Base-by-base conservation (phyloP, 495 filamentous ascomycete genomes). In the Poronia punctata region DNA sequence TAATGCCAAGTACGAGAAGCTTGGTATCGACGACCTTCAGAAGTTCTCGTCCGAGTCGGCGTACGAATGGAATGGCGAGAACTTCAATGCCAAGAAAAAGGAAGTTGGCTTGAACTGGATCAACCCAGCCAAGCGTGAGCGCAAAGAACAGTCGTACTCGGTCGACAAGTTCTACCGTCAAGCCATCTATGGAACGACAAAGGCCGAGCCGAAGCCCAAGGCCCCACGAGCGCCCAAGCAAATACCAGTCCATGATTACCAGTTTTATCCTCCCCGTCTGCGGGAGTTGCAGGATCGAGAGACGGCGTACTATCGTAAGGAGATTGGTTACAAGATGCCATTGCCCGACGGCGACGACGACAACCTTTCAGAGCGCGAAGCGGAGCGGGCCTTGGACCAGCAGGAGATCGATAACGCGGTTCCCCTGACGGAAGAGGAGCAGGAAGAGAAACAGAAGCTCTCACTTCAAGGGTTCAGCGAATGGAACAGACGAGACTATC, bases 121-220 rank as follows among this genome's bases (percentile, higher is more conserved):
- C 68, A 95, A 99, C 54, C 93, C 93, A 2, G 80, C 92, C 14
- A 99, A 97, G 71, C 89, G 93, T 52, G 93, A 99, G 65, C 84
- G 93, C 37, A 99, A 97, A 65, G 92, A 99, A 57, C 86, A 95
- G 58, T 84, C 84, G 19, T 99, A 99, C 52, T 95, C 90, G 0
- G 95, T 97, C 62, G 93, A 99, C 61, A 95, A 95, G 64, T 99
- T 97, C 66, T 99, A 97, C 64, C 86, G 90, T 43, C 80, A 90
- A 49, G 88, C 90, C 18, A 67, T 99, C 42, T 64, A 64, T 24
- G 57, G 57, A 10, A 77, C 82, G 28, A 95, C 87, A 5, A 84
- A 84, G 5, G 84, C 86, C 10, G 88, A 95, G 41, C 75, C 86
- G 2, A 95, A 95, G 57, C 92, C 90, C 11, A 93, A 95, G 62